These are phyloP conservation scores for Aspergillus mulundensis DNA, from an alignment of 495 filamentous ascomycete species.

Conservation along the genomic window DNA sequence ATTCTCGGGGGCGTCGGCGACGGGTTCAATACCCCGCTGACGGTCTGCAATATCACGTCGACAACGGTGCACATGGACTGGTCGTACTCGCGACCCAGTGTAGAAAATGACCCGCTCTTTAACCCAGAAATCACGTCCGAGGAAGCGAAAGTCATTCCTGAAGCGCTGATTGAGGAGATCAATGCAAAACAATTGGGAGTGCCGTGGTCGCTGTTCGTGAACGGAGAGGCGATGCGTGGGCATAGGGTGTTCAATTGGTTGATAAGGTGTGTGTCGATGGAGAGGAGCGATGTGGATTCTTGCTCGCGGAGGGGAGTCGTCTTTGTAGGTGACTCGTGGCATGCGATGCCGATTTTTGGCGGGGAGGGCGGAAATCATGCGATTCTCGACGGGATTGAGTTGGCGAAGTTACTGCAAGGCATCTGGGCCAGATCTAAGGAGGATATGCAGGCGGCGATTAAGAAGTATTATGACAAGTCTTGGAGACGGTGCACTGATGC, in stretches of 20 bases:
- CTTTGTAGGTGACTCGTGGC: constrained; percentile 37
- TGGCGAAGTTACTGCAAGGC: not conserved
- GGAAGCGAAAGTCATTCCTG: not conserved
- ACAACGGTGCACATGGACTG: constrained; percentile 16
- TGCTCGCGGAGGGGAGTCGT: constrained; percentile 23
- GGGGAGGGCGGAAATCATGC: constrained; percentile 34
- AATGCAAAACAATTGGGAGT: not conserved
- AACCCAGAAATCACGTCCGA: not conserved
- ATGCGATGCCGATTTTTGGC: constrained; percentile 37
- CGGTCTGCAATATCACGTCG: constrained; percentile 8
- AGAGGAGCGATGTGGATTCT: constrained; percentile 12
- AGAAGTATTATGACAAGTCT: constrained; percentile 1
- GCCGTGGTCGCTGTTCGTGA: constrained; percentile 23
- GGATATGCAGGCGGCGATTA: not conserved
- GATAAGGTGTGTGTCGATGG: constrained; percentile 27
- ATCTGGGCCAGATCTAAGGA: not conserved
- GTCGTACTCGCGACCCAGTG: constrained; percentile 31
- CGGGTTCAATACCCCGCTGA: constrained; percentile 14
- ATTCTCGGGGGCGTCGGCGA: constrained; percentile 13
- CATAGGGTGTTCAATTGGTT: constrained; percentile 39
- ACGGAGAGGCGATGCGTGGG: constrained; percentile 21
- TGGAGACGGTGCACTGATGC: constrained; percentile 6
- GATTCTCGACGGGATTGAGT: constrained; percentile 12
- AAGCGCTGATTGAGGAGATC: not conserved
- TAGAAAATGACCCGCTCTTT: constrained; percentile 1